A percentile compares a stretch with the other conserved stretches of the same genome.
Evolutionary conservation across 2,329 filamentous ascomycete species (phyloP).

Genomic region (Pseudocercospora musae): DNA sequence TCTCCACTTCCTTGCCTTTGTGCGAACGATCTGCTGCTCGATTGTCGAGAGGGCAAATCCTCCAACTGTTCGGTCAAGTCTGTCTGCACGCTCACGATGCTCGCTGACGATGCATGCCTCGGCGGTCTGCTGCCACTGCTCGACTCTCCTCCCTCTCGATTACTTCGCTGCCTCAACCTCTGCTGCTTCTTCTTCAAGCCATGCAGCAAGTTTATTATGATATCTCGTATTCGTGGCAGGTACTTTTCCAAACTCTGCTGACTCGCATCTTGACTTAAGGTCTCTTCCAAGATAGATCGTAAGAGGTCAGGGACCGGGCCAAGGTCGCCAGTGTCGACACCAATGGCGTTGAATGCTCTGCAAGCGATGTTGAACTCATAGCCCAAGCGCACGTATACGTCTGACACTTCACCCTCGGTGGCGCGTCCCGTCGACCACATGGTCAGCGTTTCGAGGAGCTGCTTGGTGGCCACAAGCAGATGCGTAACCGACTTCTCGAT

Average conservation of each 20-base stretch:
- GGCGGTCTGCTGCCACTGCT: slow-evolving; percentile 27
- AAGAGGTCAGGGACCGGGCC: slow-evolving; percentile 92
- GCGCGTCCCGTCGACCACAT: slow-evolving; percentile 94
- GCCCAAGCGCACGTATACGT: slow-evolving; percentile 93
- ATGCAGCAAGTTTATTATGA: slow-evolving; percentile 96
- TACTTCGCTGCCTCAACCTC: slow-evolving; percentile 63
- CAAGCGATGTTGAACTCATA: slow-evolving; percentile 99
- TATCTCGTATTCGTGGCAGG: slow-evolving; percentile 89
- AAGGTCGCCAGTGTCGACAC: slow-evolving; percentile 89
- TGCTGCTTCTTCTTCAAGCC: slow-evolving; percentile 97
- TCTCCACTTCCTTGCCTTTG: slow-evolving; percentile 43
- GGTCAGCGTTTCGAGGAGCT: slow-evolving; percentile 93
- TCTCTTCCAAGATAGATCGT: slow-evolving; percentile 88
- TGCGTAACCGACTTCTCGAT: slow-evolving; percentile 99
- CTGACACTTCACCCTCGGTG: slow-evolving; percentile 91
- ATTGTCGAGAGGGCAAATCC: slow-evolving; percentile 38
- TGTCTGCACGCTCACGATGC: slow-evolving; percentile 43
- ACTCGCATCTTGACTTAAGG: slow-evolving; percentile 92
- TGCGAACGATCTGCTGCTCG: slow-evolving; percentile 41
- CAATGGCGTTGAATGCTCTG: slow-evolving; percentile 92
- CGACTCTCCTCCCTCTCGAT: slow-evolving; percentile 34
- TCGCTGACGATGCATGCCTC: slow-evolving; percentile 47
- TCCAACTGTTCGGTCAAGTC: slow-evolving; percentile 47
- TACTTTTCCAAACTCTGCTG: slow-evolving; percentile 91
- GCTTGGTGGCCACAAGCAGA: slow-evolving; percentile 94